These are phyloP conservation scores for Entrophospora sp. DNA, from an alignment of 192 early-diverging fungal genomes.

Conservation along the genomic window DNA sequence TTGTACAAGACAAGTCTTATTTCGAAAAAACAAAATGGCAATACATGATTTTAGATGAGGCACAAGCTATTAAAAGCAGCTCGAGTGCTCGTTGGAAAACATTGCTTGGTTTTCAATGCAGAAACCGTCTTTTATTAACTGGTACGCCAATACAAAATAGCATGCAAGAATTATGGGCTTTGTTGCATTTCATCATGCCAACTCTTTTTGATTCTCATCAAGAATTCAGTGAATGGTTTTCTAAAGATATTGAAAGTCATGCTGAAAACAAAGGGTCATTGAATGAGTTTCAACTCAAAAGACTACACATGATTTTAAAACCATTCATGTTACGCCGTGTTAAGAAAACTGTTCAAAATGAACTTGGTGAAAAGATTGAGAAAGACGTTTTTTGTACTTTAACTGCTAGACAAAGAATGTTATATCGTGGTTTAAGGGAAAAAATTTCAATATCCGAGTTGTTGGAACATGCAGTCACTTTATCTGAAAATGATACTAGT, in stretches of 20 bases:
- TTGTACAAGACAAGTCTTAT: conserved; percentile 68
- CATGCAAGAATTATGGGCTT: conserved; percentile 90
- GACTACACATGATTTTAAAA: conserved; percentile 86
- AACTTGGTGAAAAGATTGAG: conserved; percentile 89
- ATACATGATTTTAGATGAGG: conserved; percentile 94
- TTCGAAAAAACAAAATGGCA: conserved; percentile 85
- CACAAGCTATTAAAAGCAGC: conserved; percentile 91
- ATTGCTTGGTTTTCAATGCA: conserved; percentile 72
- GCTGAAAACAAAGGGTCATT: conserved; percentile 73
- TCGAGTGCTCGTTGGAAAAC: conserved; percentile 80
- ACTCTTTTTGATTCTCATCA: conserved; percentile 87
- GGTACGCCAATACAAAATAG: conserved; percentile 93
- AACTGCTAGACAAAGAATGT: conserved; percentile 60
- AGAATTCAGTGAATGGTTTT: conserved; percentile 93
- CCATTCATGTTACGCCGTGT: conserved; percentile 92
- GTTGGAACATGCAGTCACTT: conserved; percentile 56
- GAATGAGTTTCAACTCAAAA: conserved; percentile 75
- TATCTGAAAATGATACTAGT: conserved; percentile 57
- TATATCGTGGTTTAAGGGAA: conserved; percentile 69
- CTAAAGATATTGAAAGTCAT: conserved; percentile 83
- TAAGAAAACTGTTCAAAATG: conserved; percentile 84
- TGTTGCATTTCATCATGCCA: conserved; percentile 94
- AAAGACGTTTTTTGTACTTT: conserved; percentile 68
- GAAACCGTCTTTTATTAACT: conserved; percentile 77
- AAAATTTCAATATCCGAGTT: conserved; percentile 72